Evolutionary conservation across 768 basidiomycete species (phyloP), one percentile per base, ranked within the genome.

Genomic region (Suillus placidus): DNA sequence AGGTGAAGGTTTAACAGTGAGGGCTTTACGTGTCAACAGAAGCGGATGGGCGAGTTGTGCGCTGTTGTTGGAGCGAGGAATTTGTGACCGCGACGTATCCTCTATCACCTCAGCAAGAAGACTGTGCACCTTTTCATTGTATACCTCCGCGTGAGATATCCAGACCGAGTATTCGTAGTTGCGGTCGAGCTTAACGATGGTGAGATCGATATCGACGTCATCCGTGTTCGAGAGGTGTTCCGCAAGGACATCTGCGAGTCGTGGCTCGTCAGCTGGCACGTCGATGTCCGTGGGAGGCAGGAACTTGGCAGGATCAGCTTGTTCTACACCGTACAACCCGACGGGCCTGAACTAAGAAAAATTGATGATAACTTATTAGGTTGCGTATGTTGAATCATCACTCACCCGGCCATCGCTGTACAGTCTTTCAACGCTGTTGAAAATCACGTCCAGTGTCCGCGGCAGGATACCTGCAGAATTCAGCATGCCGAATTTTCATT

Each of bases 91-190:
- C 67, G 60, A 73, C 64, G 42, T 77, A 57, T 85, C 85, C 61
- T 79, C 73, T 65, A 82, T 86, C 45, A 88, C 83, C n/a, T 84
- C 85, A 45, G 87, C 91, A 62, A 99, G 86, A 20, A 99, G 90
- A 73, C 98, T 96, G 76, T 95, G 98, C 16, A 95, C 89, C 79
- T 96, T 98, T 74, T 99, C 97, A 78, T 99, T 99, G 82, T 99
- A 99, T 8, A 99, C 92, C 76, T 99, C 97, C 23, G 89, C 90
- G 69, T 96, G 97, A 4, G 95, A 97, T 6, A 98, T 81, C 90
- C 93, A 99, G 65, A 98, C 81, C 0, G 93, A 91, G 76, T 97
- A 97, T 71, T 95, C 92, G 72, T 92, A 93, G 75, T 95, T 94
- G 35, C 92, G 86, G 72, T 97, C 95, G 32, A 99, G 85, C 61